Base-by-base conservation (phyloP, 257 asterid genomes). In the Nicotiana tomentosiformis region DNA sequence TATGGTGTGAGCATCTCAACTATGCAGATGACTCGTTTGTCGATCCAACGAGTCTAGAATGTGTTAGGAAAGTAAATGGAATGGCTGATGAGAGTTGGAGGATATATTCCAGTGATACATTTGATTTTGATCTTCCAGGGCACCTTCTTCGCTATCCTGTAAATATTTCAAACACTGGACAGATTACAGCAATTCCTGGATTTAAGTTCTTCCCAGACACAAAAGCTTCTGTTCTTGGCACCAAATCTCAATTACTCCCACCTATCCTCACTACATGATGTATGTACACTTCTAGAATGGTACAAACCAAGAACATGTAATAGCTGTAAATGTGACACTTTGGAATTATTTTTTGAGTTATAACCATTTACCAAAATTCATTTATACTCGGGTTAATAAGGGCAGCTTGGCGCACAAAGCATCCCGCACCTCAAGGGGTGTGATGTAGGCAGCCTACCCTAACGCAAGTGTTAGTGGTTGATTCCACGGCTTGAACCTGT, bases 81-180 rank as follows among this genome's bases (percentile, higher is more conserved):
- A 33, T 83, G 76, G 98, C 91, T 3, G 98, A 94, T 53, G 82
- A 85, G 3, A 88, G 88, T 18, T 96, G 98, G 99, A 72, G 69
- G 3, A 20, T 78, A 7, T 94, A 93, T 84, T 12, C 95, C 1
- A 86, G 88, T 32, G 89, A 90, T 5, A 74, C 84, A 7, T 69
- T 82, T n/a, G 83, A 66, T 7, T 83, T 82, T 16, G 96, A 93
- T 64, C 91, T 92, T 29, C 89, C 91, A 0, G 94, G 94, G 1
- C 99, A 93, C 84, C 97, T 96, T 72, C 94, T 96, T 35, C 86
- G 92, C 58, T 96, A 96, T 70, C 98, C 98, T 0, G 74, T 96
- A 60, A 81, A 80, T 51, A 70, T 96, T 30, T 87, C 92, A 3
- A 72, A 61, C 12, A 66, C 81, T 32, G 98, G 98, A 11, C 89